These are phyloP conservation scores for Chaetomium fimeti DNA, from an alignment of 495 filamentous ascomycete genomes.

Conservation along the genomic window DNA sequence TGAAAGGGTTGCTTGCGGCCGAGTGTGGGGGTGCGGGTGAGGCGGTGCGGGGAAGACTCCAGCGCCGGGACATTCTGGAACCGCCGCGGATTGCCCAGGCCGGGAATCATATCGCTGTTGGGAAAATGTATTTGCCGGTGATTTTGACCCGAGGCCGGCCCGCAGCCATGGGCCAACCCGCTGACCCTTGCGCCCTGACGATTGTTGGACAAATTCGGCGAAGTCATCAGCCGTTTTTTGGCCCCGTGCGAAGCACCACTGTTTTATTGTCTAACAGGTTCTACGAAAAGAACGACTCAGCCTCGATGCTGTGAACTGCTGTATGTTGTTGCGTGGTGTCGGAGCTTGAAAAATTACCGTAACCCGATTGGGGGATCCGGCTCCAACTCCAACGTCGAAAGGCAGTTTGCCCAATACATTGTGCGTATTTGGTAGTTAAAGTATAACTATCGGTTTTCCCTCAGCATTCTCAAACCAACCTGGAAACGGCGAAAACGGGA, in stretches of 20 bases:
- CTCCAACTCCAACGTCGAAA: no score
- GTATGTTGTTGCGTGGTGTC: slow-evolving; percentile 7
- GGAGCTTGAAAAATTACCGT: slow-evolving; percentile 20
- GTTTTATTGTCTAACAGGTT: background rate
- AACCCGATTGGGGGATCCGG: background rate
- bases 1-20: background rate
- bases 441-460: background rate
- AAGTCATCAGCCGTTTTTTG: background rate
- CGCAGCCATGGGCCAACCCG: background rate
- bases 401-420: no score
- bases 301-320: background rate
- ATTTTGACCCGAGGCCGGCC: slow-evolving; percentile 3
- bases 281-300: background rate
- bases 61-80: slow-evolving; percentile 20
- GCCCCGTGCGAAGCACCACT: slow-evolving; percentile 1
- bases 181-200: background rate
- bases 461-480: background rate
- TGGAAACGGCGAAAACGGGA: background rate
- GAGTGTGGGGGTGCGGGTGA: slow-evolving; percentile 15
- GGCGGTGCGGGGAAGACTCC: slow-evolving; percentile 17
- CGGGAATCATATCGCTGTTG: slow-evolving; percentile 11
- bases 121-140: slow-evolving; percentile 37
- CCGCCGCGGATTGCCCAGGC: slow-evolving; percentile 9
- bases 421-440: no score
- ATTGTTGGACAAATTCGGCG: background rate